phyloP scores from a whole-genome alignment of 2,329 filamentous ascomycete species.

The Trichoderma oligosporum region DNA sequence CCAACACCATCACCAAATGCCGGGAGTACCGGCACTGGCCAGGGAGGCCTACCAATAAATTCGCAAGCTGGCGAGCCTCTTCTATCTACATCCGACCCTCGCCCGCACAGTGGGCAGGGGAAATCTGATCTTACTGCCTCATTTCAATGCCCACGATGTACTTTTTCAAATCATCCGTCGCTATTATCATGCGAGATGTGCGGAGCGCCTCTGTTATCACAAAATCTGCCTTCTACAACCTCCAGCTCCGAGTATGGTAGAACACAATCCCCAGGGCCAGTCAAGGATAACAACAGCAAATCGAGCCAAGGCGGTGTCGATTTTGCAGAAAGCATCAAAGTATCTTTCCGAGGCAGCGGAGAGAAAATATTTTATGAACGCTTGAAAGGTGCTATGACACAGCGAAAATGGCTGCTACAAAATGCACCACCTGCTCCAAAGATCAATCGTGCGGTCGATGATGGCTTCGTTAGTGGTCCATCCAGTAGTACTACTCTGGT shows the following conservation, averaged over 20 bases:
- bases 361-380: slow-evolving; percentile 88
- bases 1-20: slow-evolving; percentile 19
- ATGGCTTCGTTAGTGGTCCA: slow-evolving; percentile 32
- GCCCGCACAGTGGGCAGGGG: not conserved
- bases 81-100: not conserved
- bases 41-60: not conserved
- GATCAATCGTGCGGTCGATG: slow-evolving; percentile 41
- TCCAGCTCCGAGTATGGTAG: slow-evolving; percentile 41
- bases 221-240: slow-evolving; percentile 36
- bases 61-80: not conserved
- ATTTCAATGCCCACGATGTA: slow-evolving; percentile 79
- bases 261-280: slow-evolving; percentile 74
- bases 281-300: slow-evolving; percentile 42
- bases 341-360: slow-evolving; percentile 86
- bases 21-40: not conserved
- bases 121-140: slow-evolving; percentile 31
- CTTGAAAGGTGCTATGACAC: slow-evolving; percentile 80
- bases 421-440: slow-evolving; percentile 83
- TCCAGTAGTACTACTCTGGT: slow-evolving; percentile 29
- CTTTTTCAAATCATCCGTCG: slow-evolving; percentile 89
- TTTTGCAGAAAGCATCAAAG: slow-evolving; percentile 72
- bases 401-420: slow-evolving; percentile 92
- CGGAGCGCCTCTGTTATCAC: slow-evolving; percentile 66
- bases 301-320: slow-evolving; percentile 43
- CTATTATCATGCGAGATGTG: slow-evolving; percentile 87